Evolutionary conservation across 2,329 filamentous ascomycete genomes (phyloP), one percentile per base, ranked within the genome.

Genomic region (Stenocarpella maydis): DNA sequence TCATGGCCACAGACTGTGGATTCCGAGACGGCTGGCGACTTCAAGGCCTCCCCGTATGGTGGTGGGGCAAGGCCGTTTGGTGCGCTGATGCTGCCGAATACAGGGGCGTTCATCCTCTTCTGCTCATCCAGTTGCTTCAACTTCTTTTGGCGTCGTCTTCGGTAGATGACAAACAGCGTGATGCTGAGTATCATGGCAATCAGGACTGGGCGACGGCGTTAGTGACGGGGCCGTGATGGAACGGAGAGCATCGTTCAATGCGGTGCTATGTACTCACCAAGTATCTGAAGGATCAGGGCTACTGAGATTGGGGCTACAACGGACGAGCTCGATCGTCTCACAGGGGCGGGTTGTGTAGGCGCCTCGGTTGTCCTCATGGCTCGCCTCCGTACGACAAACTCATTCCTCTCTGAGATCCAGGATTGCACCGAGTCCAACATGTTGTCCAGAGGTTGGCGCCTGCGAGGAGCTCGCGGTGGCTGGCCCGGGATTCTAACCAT

Each of bases 61-160:
- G 66, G 66, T n/a, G 66, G 66, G 1, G 45, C 60, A 12, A 69
- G 67, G 39, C 67, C 67, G 14, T 69, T 69, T 17, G 67, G 60
- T 34, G 67, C 49, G 26, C 49, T 55, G 24, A 69, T 69, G 31
- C 50, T 43, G 5, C 49, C 53, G 60, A 69, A 67, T 15, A 60
- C 10, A 8, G 41, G 28, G 17, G 65, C 26, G 26, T 47, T 41
- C 26, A 65, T 45, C 19, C 24, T 49, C 26, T 54, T 54, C 34
- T 69, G 47, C 21, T 50, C 49, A 10, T 45, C 28, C 1, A 58
- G 17, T 28, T 37, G 41, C n/a, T 15, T 37, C 17, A 39, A 17
- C 21, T 60, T 37, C 39, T 49, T 58, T 24, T 31, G 17, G 47
- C 49, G 49, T 12, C 39, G 61, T 1, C 41, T 24, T 3, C 60